Base-by-base conservation (phyloP, 2,329 filamentous ascomycete species). In the Sporothrix brasiliensis region DNA sequence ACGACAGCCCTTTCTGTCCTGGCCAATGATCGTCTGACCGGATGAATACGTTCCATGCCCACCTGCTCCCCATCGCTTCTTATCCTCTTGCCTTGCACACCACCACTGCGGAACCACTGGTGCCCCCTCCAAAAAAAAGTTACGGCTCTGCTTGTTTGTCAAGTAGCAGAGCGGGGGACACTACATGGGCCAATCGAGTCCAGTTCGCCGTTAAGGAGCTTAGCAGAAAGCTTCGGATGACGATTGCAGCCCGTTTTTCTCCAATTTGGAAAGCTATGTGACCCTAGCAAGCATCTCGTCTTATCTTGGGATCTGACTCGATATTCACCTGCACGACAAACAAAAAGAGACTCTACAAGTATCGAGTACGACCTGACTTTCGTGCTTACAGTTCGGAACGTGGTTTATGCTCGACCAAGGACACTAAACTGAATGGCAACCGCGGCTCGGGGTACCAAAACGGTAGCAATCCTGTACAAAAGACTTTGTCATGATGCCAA, bases 1-100 rank as follows among this genome's bases (percentile, higher is more conserved):
- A 66, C 68, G 16, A 34, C 44, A 52, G 14, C 27, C 63, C 30
- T 69, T 70, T 16, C 30, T 47, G 19, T 47, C 53, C 54, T 60
- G 24, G 54, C 41, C 54, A 67, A 27, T 67, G 58, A 71, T 69
- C 70, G 70, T 73, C 70, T 70, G 63, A 73, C 74, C 76, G 77
- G 76, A 77, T 75, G 74, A 73, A 73, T 71, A 71, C 70, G 72
- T 77, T 75, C 76, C 77, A 76, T 73, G 69, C 66, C 65, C 72
- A 56, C 61, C 16, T 56, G 7, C 53, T 24, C 60, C 27, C 66
- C 61, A 60, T 30, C 63, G 53, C 63, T 34, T 9, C 24, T 10
- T 50, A 21, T 65, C 11, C 24, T 30, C 27, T 41, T 47, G 21
- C 58, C 58, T 14, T n/a, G 21, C n/a, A 24, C 56, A 63, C 39